These are phyloP conservation scores for Verbascum thapsus DNA, from an alignment of 257 asterid genomes.

Conservation along the genomic window DNA sequence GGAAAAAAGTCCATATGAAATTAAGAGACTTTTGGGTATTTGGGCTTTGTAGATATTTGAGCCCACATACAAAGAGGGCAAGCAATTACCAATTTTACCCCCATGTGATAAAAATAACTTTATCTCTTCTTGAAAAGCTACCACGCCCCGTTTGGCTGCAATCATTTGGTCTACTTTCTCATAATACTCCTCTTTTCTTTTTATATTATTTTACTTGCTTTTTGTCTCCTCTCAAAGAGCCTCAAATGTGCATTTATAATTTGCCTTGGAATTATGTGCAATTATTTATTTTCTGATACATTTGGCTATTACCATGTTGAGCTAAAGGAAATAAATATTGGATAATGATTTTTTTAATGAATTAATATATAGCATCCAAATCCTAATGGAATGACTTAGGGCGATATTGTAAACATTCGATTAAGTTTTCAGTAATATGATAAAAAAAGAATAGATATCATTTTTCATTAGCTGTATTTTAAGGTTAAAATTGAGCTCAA, in stretches of 20 bases:
- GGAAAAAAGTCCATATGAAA: too few species aligned
- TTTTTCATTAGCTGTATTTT: too few species aligned
- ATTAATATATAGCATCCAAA: too few species aligned
- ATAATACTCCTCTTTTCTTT: slow-evolving; percentile 36
- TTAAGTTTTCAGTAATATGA: too few species aligned
- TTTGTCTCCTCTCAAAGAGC: slow-evolving; percentile 16
- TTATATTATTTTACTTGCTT: neutral
- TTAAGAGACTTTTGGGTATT: slow-evolving; percentile 27
- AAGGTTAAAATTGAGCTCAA: too few species aligned
- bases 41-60: slow-evolving; percentile 33
- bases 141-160: slow-evolving; percentile 77
- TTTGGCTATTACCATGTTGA: too few species aligned
- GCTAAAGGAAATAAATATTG: too few species aligned
- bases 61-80: slow-evolving; percentile 21
- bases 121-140: slow-evolving; percentile 44
- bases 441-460: too few species aligned
- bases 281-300: neutral
- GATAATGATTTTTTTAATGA: too few species aligned
- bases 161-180: slow-evolving; percentile 74
- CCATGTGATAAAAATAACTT: slow-evolving; percentile 51
- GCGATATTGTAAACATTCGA: too few species aligned
- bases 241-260: neutral
- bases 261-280: slow-evolving; percentile 2
- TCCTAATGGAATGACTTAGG: too few species aligned
- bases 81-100: slow-evolving; percentile 38